These are phyloP conservation scores for Ogataea wickerhamii DNA, from an alignment of 805 yeast genomes.

Conservation along the genomic window DNA sequence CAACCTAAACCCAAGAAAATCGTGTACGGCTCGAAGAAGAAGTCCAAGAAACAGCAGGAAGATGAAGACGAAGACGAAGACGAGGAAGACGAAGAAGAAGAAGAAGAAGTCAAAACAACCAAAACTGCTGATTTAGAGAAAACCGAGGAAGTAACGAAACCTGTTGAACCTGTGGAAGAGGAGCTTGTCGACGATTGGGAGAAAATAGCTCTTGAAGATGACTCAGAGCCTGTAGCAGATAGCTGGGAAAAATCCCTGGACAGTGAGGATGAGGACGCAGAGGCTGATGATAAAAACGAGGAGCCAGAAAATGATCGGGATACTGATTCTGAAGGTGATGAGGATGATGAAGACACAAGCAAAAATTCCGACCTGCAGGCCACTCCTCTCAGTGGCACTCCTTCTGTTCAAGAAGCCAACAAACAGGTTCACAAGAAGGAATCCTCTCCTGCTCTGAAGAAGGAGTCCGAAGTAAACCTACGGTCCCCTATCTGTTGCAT, in stretches of 20 bases:
- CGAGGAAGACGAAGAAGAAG: slow-evolving; percentile 24
- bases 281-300: slow-evolving; percentile 31
- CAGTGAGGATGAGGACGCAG: slow-evolving; percentile 30
- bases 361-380: background rate
- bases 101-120: slow-evolving; percentile 39
- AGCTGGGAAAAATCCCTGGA: slow-evolving; percentile 46
- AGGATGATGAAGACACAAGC: background rate
- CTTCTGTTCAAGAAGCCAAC: background rate
- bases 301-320: slow-evolving; percentile 26
- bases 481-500: slow-evolving; percentile 99
- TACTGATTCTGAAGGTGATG: slow-evolving; percentile 15
- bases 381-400: slow-evolving; percentile 6
- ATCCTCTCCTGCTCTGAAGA: slow-evolving; percentile 11
- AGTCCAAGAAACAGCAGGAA: slow-evolving; percentile 35
- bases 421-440: slow-evolving; percentile 12
- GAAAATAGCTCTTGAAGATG: slow-evolving; percentile 58
- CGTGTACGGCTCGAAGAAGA: slow-evolving; percentile 71
- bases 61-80: slow-evolving; percentile 31
- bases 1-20: slow-evolving; percentile 56
- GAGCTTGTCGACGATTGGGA: slow-evolving; percentile 87
- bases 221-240: slow-evolving; percentile 43
- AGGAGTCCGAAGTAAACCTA: slow-evolving; percentile 43
- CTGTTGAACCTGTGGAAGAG: slow-evolving; percentile 39
- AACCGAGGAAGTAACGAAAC: slow-evolving; percentile 39
- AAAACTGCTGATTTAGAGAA: slow-evolving; percentile 43